phyloP scores from a whole-genome alignment of 495 filamentous ascomycete genomes.

The Cudoniella acicularis region DNA sequence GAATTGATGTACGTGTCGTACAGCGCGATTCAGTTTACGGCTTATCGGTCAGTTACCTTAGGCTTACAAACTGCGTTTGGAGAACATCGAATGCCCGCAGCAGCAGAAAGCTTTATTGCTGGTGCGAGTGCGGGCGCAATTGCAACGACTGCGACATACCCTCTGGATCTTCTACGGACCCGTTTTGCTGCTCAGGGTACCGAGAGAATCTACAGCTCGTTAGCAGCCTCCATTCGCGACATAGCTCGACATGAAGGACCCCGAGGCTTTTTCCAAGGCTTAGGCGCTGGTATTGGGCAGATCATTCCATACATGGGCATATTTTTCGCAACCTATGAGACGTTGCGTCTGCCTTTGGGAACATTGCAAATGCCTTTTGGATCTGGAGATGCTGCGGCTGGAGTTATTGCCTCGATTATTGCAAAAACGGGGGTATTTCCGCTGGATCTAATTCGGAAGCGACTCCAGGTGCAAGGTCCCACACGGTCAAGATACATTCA shows the following conservation, averaged over 20 bases:
- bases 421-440: constrained; percentile 92
- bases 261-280: constrained; percentile 80
- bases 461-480: constrained; percentile 93
- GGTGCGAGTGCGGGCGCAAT: constrained; percentile 76
- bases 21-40: constrained; percentile 81
- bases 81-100: constrained; percentile 30
- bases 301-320: constrained; percentile 95
- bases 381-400: constrained; percentile 75
- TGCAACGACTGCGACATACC: constrained; percentile 84
- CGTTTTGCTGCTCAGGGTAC: constrained; percentile 92
- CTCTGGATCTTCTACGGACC: constrained; percentile 88
- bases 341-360: constrained; percentile 50
- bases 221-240: constrained; percentile 61
- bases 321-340: constrained; percentile 89
- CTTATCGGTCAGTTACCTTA: constrained; percentile 73
- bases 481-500: constrained; percentile 74
- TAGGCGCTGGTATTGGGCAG: constrained; percentile 74
- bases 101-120: constrained; percentile 68
- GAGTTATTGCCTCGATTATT: constrained; percentile 69
- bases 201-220: constrained; percentile 71
- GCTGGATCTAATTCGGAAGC: constrained; percentile 88
- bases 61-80: constrained; percentile 44
- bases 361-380: constrained; percentile 63
- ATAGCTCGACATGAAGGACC: constrained; percentile 74
- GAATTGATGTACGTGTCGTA: constrained; percentile 92